These are phyloP conservation scores for Cercis canadensis DNA, from an alignment of 306 rosid species.

Conservation along the genomic window DNA sequence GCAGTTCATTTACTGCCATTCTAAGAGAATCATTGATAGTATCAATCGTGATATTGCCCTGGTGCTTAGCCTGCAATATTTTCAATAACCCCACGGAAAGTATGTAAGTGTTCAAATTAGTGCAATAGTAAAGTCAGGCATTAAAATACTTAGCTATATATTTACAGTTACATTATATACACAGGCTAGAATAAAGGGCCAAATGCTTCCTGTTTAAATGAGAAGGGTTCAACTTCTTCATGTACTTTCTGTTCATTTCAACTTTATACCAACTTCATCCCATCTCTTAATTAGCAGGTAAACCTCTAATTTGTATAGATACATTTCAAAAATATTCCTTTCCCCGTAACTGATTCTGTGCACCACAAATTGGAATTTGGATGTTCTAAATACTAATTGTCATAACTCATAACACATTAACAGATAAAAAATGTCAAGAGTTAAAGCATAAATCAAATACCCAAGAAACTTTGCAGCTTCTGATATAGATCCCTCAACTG, in stretches of 20 bases:
- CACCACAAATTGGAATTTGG: not conserved
- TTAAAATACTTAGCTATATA: conserved; percentile 3
- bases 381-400: too few species aligned
- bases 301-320: conserved; percentile 5
- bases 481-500: too few species aligned
- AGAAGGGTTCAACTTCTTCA: conserved; percentile 13
- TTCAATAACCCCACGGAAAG: conserved; percentile 24
- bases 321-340: conserved; percentile 1
- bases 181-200: conserved; percentile 10
- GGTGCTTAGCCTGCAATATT: conserved; percentile 69
- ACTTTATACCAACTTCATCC: conserved; percentile 6
- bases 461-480: too few species aligned
- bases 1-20: conserved; percentile 75
- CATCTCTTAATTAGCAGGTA: conserved; percentile 11
- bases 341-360: conserved; percentile 1
- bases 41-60: conserved; percentile 86
- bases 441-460: too few species aligned
- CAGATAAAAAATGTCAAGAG: not conserved
- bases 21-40: conserved; percentile 89
- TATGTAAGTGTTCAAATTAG: conserved; percentile 11
- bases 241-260: conserved; percentile 17
- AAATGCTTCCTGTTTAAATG: conserved; percentile 15
- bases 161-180: not conserved
- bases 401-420: not conserved
- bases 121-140: conserved; percentile 4